These are phyloP conservation scores for Macrophomina pseudophaseolina DNA, from an alignment of 2,329 filamentous ascomycete species.

Conservation along the genomic window DNA sequence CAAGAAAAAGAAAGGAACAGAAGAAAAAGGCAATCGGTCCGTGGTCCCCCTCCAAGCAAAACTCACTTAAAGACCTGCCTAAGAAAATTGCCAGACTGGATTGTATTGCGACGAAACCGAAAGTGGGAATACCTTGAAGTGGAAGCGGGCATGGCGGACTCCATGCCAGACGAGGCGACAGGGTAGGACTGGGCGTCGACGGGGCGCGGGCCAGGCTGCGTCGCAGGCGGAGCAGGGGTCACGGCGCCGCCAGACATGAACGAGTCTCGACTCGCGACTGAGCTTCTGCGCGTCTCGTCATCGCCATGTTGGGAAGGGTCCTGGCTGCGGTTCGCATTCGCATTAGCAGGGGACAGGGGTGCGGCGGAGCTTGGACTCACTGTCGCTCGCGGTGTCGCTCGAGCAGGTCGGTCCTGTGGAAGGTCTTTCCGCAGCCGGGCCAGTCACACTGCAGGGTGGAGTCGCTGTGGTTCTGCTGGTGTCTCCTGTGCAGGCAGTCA, in stretches of 20 bases:
- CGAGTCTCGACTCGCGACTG: slow-evolving; percentile 35
- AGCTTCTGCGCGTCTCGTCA: slow-evolving; percentile 29
- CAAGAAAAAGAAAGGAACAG: neutral
- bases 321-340: slow-evolving; percentile 22
- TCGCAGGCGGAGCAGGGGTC: neutral
- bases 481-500: slow-evolving; percentile 42
- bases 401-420: slow-evolving; percentile 52
- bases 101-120: slow-evolving; percentile 20
- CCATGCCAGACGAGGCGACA: slow-evolving; percentile 17
- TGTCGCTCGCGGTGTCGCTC: slow-evolving; percentile 52
- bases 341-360: slow-evolving; percentile 11
- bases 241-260: slow-evolving; percentile 6
- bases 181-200: slow-evolving; percentile 15
- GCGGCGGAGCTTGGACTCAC: slow-evolving; percentile 36
- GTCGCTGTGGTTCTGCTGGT: slow-evolving; percentile 54
- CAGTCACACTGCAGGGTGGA: slow-evolving; percentile 48
- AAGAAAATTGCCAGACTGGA: slow-evolving; percentile 18
- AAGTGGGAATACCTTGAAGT: slow-evolving; percentile 27
- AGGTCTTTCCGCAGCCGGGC: slow-evolving; percentile 48
- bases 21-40: neutral
- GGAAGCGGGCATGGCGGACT: slow-evolving; percentile 10
- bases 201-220: slow-evolving; percentile 7
- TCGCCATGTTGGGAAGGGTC: slow-evolving; percentile 22
- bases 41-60: neutral
- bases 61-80: slow-evolving; percentile 26